These are phyloP conservation scores for Eutrema yunnanense DNA, from an alignment of 345 rosid species.

Conservation along the genomic window DNA sequence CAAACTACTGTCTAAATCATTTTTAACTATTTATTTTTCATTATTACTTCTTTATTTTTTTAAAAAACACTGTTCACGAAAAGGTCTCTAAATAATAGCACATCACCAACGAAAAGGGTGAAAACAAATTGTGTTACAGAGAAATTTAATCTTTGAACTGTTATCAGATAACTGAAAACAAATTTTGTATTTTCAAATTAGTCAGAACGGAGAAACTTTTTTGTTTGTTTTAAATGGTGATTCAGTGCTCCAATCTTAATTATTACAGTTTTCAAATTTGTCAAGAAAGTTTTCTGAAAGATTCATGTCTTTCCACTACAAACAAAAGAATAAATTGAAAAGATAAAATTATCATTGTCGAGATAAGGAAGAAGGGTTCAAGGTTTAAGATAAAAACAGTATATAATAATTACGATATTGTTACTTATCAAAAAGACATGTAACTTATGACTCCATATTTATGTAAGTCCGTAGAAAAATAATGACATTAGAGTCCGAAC, in stretches of 20 bases:
- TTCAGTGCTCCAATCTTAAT: neutral
- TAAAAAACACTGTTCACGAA: neutral
- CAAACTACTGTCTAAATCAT: neutral
- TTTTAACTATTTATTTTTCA: neutral
- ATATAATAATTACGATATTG: neutral
- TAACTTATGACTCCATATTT: constrained; percentile 1
- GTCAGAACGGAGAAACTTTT: neutral
- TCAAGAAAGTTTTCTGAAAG: neutral
- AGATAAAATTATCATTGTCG: neutral
- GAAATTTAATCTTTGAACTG: neutral
- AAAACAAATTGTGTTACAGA: neutral
- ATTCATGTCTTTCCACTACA: neutral
- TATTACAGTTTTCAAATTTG: neutral
- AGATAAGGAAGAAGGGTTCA: neutral
- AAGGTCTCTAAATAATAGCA: neutral
- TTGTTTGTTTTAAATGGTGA: neutral
- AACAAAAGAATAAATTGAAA: constrained; percentile 7
- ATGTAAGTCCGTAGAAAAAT: neutral
- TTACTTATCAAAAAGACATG: constrained; percentile 6
- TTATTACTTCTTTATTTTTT: neutral
- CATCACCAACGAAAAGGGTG: neutral
- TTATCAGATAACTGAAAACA: neutral
- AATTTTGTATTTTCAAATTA: neutral
- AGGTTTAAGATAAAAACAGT: neutral
- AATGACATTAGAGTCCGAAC: neutral